Conservation (phyloP, 345 rosid species). For the Isatis tinctoria region DNA sequence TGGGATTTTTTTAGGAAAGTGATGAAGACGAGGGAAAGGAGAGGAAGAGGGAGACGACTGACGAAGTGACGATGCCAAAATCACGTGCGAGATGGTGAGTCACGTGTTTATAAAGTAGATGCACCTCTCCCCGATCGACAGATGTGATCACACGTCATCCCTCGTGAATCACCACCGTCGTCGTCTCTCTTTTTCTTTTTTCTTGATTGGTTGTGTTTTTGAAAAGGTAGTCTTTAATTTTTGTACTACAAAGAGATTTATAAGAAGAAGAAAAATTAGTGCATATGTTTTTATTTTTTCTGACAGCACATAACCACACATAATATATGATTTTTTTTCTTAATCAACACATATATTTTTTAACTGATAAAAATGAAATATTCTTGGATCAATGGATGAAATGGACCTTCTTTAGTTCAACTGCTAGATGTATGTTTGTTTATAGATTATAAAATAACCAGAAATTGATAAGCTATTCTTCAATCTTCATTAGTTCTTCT, state of each 20-base stretch:
- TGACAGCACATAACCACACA: not conserved
- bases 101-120: conserved; percentile 50
- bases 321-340: not conserved
- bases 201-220: conserved; percentile 3
- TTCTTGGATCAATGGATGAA: not conserved
- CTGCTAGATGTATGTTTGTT: not conserved
- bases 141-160: conserved; percentile 50
- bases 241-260: not conserved
- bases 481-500: not conserved
- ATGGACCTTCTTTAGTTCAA: not conserved
- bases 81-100: conserved; percentile 41
- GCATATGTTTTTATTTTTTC: too few relatives aligned
- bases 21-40: conserved; percentile 30
- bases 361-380: not conserved
- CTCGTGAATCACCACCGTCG: conserved; percentile 42
- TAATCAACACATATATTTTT: not conserved
- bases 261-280: too few relatives aligned
- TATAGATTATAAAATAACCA: not conserved
- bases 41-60: conserved; percentile 23
- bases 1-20: conserved; percentile 27
- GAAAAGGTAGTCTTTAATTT: not conserved
- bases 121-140: conserved; percentile 54
- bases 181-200: not conserved
- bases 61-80: conserved; percentile 18
- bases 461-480: not conserved